Base-by-base conservation (phyloP, 768 basidiomycete genomes). In the Termitomyces eurrhizus region DNA sequence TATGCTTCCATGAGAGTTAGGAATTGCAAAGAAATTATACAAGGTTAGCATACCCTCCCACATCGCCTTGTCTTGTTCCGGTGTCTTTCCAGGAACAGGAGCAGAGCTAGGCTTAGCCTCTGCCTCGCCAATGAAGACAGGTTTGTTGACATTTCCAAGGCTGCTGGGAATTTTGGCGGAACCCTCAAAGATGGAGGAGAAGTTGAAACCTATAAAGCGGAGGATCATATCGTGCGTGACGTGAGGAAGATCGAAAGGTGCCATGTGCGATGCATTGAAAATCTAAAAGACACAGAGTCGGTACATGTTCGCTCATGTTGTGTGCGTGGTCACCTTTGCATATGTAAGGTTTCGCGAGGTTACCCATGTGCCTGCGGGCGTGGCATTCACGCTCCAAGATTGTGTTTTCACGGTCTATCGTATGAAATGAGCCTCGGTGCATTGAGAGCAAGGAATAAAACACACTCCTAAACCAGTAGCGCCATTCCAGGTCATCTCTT, bases 201-300 rank as follows among this genome's bases (percentile, higher is more conserved):
- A 92, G 76, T 98, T 89, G 61, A 95, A 85, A 54, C 86, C 89
- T 88, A 98, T 93, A 78, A 99, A 99, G 14, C 97, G 92, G 44
- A 97, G 84, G 66, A 99, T 96, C 97, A 98, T 98, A 73, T 99
- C 97, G 72, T 98, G 94, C 4, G 95, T 80, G 21, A 89, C 85
- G 55, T 92, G 83, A 0, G 95, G 95, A 13, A 90, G 78, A 72
- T 99, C 96, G 72, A 79, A 90, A 13, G 90, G 88, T 8, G 85
- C 96, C 97, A 98, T 99, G 73, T 98, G 97, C 1, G 95, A 98
- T 3, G 93, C 92, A 61, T 94, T 92, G 73, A 89, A 90, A 29
- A 97, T 83, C 92, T 95, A 11, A 46, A 59, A 45, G 54, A 35
- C 39, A 53, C 7, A 16, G 51, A 45, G 39, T 24, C 44, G 21